Conservation (phyloP, 768 basidiomycete genomes). For the Xerocomellus intermedius region DNA sequence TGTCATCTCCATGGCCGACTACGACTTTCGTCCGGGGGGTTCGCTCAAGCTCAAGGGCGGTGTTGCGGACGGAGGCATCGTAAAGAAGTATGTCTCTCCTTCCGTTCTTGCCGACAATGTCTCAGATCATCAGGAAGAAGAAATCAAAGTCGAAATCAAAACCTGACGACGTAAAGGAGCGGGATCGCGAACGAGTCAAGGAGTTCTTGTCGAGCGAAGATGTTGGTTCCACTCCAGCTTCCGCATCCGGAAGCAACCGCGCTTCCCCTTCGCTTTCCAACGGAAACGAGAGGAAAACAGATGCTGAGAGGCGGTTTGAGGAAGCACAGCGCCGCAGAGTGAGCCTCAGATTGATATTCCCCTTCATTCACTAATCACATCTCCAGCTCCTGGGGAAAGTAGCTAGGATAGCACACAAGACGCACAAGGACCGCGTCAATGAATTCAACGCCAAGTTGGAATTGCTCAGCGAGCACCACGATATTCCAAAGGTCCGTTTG, state of each 20-base stretch:
- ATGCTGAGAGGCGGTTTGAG: slow-evolving; percentile 86
- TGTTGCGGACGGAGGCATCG: slow-evolving; percentile 72
- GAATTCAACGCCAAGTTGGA: slow-evolving; percentile 89
- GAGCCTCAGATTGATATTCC: slow-evolving; percentile 26
- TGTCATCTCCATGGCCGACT: slow-evolving; percentile 64
- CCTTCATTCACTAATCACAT: slow-evolving; percentile 8
- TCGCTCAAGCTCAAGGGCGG: slow-evolving; percentile 89
- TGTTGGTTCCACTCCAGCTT: slow-evolving; percentile 37
- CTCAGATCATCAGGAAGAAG: slow-evolving; percentile 63
- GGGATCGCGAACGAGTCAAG: slow-evolving; percentile 44
- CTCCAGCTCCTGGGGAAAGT: slow-evolving; percentile 73
- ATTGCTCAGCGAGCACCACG: slow-evolving; percentile 87
- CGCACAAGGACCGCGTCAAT: slow-evolving; percentile 90
- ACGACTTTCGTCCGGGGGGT: slow-evolving; percentile 82
- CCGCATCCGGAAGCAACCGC: slow-evolving; percentile 55
- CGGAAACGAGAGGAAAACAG: slow-evolving; percentile 64
- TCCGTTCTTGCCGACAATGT: not conserved
- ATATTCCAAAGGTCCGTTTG: slow-evolving; percentile 79
- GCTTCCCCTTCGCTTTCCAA: slow-evolving; percentile 58
- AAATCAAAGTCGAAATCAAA: slow-evolving; percentile 72
- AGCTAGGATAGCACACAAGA: slow-evolving; percentile 73
- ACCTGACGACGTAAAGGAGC: slow-evolving; percentile 43
- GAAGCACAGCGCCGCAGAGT: slow-evolving; percentile 83
- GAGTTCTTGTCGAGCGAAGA: slow-evolving; percentile 53
- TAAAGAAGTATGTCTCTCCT: slow-evolving; percentile 66